These are phyloP conservation scores for Brassica cretica DNA, from an alignment of 345 rosid species.

Conservation along the genomic window DNA sequence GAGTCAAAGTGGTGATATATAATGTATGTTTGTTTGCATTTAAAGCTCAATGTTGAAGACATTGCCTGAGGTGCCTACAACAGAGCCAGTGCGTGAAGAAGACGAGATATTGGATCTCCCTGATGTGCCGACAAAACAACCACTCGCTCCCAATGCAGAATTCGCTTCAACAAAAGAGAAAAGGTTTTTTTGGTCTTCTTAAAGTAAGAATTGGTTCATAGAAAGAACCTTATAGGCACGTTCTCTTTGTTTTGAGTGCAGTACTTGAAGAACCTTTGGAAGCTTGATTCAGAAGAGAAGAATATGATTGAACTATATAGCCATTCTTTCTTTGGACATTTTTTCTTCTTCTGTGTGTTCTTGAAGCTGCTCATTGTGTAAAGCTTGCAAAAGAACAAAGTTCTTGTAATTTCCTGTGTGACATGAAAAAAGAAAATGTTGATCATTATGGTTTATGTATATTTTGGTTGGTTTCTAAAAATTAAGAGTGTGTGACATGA, in stretches of 20 bases:
- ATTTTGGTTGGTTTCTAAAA: slow-evolving; percentile 1
- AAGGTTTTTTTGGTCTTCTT: slow-evolving; percentile 47
- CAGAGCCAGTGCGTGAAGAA: slow-evolving; percentile 45
- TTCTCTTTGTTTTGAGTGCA: slow-evolving; percentile 34
- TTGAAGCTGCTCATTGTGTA: slow-evolving; percentile 24
- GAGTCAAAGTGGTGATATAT: slow-evolving; percentile 10
- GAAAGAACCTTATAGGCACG: background rate
- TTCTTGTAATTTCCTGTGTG: background rate
- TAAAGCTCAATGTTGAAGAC: slow-evolving; percentile 64
- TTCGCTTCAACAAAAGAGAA: slow-evolving; percentile 46
- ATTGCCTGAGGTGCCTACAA: slow-evolving; percentile 70
- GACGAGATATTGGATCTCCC: slow-evolving; percentile 68
- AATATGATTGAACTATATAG: background rate
- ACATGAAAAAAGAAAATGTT: background rate
- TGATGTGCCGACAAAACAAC: slow-evolving; percentile 69
- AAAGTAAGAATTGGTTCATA: slow-evolving; percentile 2
- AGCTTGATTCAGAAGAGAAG: slow-evolving; percentile 48
- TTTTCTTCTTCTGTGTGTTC: background rate
- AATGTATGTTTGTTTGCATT: slow-evolving; percentile 10
- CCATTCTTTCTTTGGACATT: slow-evolving; percentile 20
- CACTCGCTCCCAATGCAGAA: slow-evolving; percentile 42
- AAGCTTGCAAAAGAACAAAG: slow-evolving; percentile 14
- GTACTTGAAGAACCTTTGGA: slow-evolving; percentile 83
- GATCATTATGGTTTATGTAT: background rate
- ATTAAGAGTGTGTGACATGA: background rate